These are phyloP conservation scores for Nakazawaea ernobii DNA, from an alignment of 805 yeast genomes.

Conservation along the genomic window DNA sequence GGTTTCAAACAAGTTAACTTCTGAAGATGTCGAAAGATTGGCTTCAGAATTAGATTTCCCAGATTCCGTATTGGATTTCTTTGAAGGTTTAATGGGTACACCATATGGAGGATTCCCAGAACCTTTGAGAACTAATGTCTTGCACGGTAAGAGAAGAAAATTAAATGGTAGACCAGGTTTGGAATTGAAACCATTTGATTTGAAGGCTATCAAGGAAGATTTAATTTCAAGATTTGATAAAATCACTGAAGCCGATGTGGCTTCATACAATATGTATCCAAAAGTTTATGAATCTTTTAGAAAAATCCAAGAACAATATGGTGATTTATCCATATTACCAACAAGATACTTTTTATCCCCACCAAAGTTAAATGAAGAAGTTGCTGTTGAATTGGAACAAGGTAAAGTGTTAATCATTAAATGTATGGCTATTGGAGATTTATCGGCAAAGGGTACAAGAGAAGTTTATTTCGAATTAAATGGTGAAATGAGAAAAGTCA, in stretches of 20 bases:
- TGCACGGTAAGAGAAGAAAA: constrained; percentile 89
- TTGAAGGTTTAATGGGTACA: constrained; percentile 98
- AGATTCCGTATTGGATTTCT: constrained; percentile 94
- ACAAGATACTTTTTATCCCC: constrained; percentile 87
- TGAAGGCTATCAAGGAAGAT: constrained; percentile 66
- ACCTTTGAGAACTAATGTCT: constrained; percentile 88
- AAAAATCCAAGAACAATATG: constrained; percentile 67
- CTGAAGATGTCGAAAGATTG: constrained; percentile 80
- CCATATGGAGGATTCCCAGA: constrained; percentile 99
- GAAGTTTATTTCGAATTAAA: constrained; percentile 97
- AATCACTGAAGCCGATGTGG: constrained; percentile 82
- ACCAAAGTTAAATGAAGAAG: constrained; percentile 82
- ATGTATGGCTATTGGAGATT: constrained; percentile 88
- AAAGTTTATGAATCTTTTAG: constrained; percentile 90
- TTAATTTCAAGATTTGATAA: constrained; percentile 72
- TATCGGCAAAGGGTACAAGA: constrained; percentile 84
- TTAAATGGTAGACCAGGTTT: constrained; percentile 90
- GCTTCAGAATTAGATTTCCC: constrained; percentile 97
- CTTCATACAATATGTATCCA: constrained; percentile 97
- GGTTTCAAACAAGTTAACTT: constrained; percentile 88
- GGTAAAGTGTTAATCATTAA: constrained; percentile 93
- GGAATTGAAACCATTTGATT: constrained; percentile 78
- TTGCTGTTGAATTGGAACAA: constrained; percentile 82
- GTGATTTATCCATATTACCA: constrained; percentile 92
- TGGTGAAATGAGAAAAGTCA: constrained; percentile 96